Evolutionary conservation across 2,329 filamentous ascomycete species (phyloP).

Genomic region (Pseudopyrenochaeta lycopersici): DNA sequence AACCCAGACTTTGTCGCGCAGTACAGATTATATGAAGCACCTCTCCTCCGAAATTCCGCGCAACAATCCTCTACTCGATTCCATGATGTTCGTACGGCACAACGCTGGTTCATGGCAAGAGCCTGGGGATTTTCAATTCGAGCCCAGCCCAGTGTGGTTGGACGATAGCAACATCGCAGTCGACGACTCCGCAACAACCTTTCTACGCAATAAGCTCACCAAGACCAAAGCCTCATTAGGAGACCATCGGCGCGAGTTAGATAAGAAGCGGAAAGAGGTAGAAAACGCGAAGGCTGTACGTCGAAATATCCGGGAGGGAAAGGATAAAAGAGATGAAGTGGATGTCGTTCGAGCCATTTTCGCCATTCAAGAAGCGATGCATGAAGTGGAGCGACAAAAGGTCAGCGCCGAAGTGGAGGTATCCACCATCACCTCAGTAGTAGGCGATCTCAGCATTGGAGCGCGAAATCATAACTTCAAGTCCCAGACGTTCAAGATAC

Average conservation of each 20-base stretch:
- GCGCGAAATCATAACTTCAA: constrained; percentile 98
- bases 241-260: constrained; percentile 82
- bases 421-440: constrained; percentile 86
- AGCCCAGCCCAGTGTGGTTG: constrained; percentile 96
- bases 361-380: constrained; percentile 81
- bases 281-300: constrained; percentile 78
- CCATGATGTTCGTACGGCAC: constrained; percentile 97
- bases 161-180: constrained; percentile 88
- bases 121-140: constrained; percentile 84
- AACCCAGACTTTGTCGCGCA: constrained; percentile 77
- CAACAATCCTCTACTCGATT: constrained; percentile 89
- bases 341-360: constrained; percentile 86
- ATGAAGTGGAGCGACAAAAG: constrained; percentile 83
- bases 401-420: constrained; percentile 93
- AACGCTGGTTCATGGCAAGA: constrained; percentile 86
- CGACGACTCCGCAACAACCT: constrained; percentile 88
- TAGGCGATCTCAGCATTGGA: constrained; percentile 91
- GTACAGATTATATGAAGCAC: constrained; percentile 75
- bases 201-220: constrained; percentile 86
- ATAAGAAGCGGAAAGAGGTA: constrained; percentile 86
- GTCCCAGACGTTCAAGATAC: constrained; percentile 98
- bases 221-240: constrained; percentile 88
- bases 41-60: constrained; percentile 83
- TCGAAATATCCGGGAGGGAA: constrained; percentile 80
- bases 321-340: constrained; percentile 88